phyloP scores from a whole-genome alignment of 306 rosid genomes.

The Hippophae tibetana region DNA sequence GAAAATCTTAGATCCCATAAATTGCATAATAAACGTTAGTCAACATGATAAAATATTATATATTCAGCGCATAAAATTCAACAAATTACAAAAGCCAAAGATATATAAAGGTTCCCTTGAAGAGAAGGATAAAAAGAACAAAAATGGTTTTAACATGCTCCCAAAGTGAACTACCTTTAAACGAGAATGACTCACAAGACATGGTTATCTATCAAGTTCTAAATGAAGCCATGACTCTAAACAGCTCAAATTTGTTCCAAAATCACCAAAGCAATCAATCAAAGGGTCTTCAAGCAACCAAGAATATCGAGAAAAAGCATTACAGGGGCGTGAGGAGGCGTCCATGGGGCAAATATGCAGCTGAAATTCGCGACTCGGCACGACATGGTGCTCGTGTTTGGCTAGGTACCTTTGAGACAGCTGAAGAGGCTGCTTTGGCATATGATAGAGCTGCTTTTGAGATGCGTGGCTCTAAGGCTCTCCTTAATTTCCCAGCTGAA shows the following conservation, averaged over 20 bases:
- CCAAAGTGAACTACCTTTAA: conserved; percentile 62
- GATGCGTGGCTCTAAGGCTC: conserved; percentile 72
- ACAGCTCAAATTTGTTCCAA: conserved; percentile 18
- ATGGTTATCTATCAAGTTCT: conserved; percentile 77
- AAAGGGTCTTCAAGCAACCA: conserved; percentile 26
- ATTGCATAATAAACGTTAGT: too few species aligned
- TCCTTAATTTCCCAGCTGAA: conserved; percentile 67
- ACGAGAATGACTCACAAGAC: conserved; percentile 86
- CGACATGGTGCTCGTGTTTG: conserved; percentile 67
- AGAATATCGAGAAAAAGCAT: conserved; percentile 51
- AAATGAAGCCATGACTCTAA: conserved; percentile 41
- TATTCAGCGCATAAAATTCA: too few species aligned
- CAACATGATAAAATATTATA: too few species aligned
- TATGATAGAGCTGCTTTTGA: conserved; percentile 75
- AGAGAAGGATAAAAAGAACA: too few species aligned
- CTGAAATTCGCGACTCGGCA: conserved; percentile 76
- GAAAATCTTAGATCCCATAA: too few species aligned
- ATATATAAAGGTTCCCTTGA: neutral
- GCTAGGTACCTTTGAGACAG: conserved; percentile 82
- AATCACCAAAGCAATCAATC: conserved; percentile 15
- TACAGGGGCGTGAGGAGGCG: conserved; percentile 79
- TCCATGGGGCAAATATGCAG: conserved; percentile 91
- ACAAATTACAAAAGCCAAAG: too few species aligned
- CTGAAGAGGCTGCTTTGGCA: conserved; percentile 88
- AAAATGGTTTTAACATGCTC: conserved; percentile 31